Base-by-base conservation (phyloP, 2,329 filamentous ascomycete species). In the Monosporascus sp. region DNA sequence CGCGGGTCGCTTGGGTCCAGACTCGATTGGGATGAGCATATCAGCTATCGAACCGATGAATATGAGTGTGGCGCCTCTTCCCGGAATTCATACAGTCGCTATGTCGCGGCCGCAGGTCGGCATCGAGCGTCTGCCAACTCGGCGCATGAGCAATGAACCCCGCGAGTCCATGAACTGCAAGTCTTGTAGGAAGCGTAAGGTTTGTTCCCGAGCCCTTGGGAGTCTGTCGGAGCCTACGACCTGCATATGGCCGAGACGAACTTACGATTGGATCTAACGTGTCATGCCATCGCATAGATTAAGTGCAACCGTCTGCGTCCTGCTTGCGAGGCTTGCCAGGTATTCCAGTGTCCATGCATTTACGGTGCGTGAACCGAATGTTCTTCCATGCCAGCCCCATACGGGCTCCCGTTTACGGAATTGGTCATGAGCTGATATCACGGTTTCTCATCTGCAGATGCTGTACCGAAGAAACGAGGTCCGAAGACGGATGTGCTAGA, bases 111-210 rank as follows among this genome's bases (percentile, higher is more conserved):
- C 87, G 27, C 87, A 89, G 74, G 85, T 92, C 64, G 87, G 88
- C 68, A 93, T 93, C 69, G 87, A 92, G 72, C 83, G 89, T 56
- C 75, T 93, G 60, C 87, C 88, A 25, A 79, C 85, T 51, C 83
- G 87, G 58, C 84, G 87, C 43, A 76, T 83, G 71, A 84, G 80
- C 70, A 87, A 83, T 63, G 88, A 94, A 69, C 89, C 88, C 41
- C 63, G 66, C 51, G 90, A 95, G 76, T 89, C 88, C 37, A 96
- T 96, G 90, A 96, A 96, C 70, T 96, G 90, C 83, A 95, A 96
- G 72, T 94, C 89, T 52, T 96, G 90, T 76, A 83, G 90, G 62
- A 95, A 95, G 73, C 81, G 90, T 74, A 96, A 96, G 86, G 90
- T 93, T 71, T 47, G 75, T 64, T 50, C 59, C 47, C 31, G 31